Evolutionary conservation across 163 green algal species (phyloP), one percentile per base, ranked within the genome.

Genomic region (Trebouxiophyceae sp.): DNA sequence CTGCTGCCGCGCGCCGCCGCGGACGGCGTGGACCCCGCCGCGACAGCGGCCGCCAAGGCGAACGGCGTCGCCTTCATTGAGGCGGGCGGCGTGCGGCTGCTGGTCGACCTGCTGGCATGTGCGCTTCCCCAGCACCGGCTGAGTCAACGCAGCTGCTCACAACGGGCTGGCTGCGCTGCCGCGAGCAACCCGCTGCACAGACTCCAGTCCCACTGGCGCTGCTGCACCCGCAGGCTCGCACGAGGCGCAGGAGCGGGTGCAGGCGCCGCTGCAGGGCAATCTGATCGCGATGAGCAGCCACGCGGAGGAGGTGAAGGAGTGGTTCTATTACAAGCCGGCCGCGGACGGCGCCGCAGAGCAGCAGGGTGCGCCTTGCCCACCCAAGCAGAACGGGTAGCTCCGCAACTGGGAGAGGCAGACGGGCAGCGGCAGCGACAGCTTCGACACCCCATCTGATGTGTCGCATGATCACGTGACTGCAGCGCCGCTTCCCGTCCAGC

Each of bases 21-120:
- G 19, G 22, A 7, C 24, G 39, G 39, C 12, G 2, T 3, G 26
- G 70, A 56, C 58, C 45, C 46, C 7, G 5, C 6, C n/a, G 70
- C 57, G 1, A 6, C 19, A 1, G 34, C 69, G 0, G 82, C 75
- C 1, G 81, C 79, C 0, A 65, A 66, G 3, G 74, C 71, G 33
- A 96, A 97, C 66, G 80, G 67, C 7, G 74, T 74, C 7, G 68
- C 74, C 2, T 84, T 95, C 45, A 70, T 91, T 57, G 72, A 81
- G 1, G 78, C 79, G 3, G 81, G 86, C 0, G 90, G 86, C 0
- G 70, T 94, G 44, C 67, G 86, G 71, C 71, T 97, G 59, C 67
- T 87, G 12, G 81, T 90, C 5, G 89, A 97, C 63, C 56, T 91
- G 32, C 62, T 90, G 28, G 67, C 85, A 63, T 74, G 78, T 57